Conservation (phyloP, 345 rosid genomes). For the Boechera retrofracta region DNA sequence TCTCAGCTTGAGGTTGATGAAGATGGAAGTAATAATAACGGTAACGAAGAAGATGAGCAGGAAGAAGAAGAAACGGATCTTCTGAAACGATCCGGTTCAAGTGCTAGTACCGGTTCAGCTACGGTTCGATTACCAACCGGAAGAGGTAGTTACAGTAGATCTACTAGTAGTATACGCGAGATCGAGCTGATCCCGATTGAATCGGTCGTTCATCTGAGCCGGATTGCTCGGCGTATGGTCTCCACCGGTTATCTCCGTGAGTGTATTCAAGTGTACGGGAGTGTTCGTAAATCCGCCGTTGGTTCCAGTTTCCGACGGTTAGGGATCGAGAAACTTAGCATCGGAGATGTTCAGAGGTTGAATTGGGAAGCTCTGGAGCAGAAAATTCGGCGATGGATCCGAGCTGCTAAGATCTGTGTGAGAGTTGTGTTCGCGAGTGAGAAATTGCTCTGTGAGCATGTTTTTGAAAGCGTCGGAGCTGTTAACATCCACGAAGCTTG, state of each 20-base stretch:
- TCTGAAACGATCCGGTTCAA: slow-evolving; percentile 39
- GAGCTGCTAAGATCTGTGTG: slow-evolving; percentile 80
- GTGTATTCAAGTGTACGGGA: slow-evolving; percentile 91
- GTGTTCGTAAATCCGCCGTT: slow-evolving; percentile 83
- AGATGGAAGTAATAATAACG: slow-evolving; percentile 30
- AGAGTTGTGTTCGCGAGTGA: slow-evolving; percentile 86
- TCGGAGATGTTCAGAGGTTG: slow-evolving; percentile 90
- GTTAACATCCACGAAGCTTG: slow-evolving; percentile 82
- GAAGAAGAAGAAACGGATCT: slow-evolving; percentile 45
- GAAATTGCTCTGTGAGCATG: slow-evolving; percentile 80
- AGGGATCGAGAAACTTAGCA: slow-evolving; percentile 87
- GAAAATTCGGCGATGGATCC: slow-evolving; percentile 89
- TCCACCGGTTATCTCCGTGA: slow-evolving; percentile 79
- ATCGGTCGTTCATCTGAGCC: slow-evolving; percentile 68
- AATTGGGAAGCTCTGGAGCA: slow-evolving; percentile 85
- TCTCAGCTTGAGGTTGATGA: slow-evolving; percentile 46
- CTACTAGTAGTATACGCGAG: slow-evolving; percentile 87
- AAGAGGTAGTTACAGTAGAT: slow-evolving; percentile 59
- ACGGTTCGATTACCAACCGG: slow-evolving; percentile 39
- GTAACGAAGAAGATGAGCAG: slow-evolving; percentile 48
- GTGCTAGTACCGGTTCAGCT: slow-evolving; percentile 28
- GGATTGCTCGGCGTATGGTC: slow-evolving; percentile 80
- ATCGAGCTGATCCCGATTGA: slow-evolving; percentile 78
- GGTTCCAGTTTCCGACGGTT: slow-evolving; percentile 71
- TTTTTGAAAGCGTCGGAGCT: slow-evolving; percentile 70